Percentiles rank a stretch among this genome's conserved stretches.
phyloP scores from a whole-genome alignment of 2,329 filamentous ascomycete genomes.

The Ophidiomyces ophidiicola region DNA sequence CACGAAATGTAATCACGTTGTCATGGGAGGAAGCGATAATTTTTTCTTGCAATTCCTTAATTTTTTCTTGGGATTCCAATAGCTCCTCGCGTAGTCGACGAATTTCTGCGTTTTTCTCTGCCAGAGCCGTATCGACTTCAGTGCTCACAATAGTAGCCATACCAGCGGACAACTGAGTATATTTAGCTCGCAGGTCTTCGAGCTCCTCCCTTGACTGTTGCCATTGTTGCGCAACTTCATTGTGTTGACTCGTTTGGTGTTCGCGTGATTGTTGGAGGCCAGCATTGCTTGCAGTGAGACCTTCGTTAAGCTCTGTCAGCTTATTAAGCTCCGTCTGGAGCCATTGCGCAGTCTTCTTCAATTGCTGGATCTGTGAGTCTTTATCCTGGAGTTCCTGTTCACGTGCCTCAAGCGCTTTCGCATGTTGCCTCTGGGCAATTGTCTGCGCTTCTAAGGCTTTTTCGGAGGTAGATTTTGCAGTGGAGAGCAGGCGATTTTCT shows the following conservation, averaged over 20 bases:
- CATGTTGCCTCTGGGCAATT: constrained; percentile 42
- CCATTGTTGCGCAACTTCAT: constrained; percentile 41
- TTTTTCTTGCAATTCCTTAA: constrained; percentile 48
- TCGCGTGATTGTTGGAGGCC: constrained; percentile 61
- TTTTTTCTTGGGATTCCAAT: constrained; percentile 53
- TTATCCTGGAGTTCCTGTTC: constrained; percentile 64
- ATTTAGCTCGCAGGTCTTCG: constrained; percentile 52
- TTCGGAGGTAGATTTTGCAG: constrained; percentile 60
- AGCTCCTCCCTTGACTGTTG: constrained; percentile 55
- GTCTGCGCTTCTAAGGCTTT: constrained; percentile 46
- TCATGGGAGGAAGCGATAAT: constrained; percentile 49
- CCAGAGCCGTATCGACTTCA: constrained; percentile 53
- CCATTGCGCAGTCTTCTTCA: constrained; percentile 66
- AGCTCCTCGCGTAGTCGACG: constrained; percentile 65
- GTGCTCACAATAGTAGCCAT: constrained; percentile 51
- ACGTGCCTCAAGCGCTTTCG: constrained; percentile 49
- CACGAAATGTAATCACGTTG: constrained; percentile 65
- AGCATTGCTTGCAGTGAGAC: constrained; percentile 61
- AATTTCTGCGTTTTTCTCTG: constrained; percentile 76
- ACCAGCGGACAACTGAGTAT: constrained; percentile 49
- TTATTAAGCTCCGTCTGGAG: constrained; percentile 71
- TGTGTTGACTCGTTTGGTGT: constrained; percentile 55
- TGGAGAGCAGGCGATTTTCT: constrained; percentile 69
- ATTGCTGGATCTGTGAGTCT: constrained; percentile 72
- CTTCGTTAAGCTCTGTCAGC: constrained; percentile 70